Base-by-base conservation (phyloP, 768 basidiomycete species). In the Collybiopsis luxurians region DNA sequence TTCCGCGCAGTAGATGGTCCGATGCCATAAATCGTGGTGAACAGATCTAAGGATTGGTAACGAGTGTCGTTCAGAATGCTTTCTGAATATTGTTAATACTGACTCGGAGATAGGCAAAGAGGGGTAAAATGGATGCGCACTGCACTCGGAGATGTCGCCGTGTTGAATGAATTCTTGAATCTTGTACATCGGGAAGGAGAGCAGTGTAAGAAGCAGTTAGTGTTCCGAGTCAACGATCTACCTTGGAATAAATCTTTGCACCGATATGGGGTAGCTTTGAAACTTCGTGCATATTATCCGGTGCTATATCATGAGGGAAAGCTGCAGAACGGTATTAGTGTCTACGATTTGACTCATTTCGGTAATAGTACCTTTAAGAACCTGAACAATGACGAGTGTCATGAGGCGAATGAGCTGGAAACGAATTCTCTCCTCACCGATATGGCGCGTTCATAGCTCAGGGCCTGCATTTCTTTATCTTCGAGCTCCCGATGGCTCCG, bases 371-470 rank as follows among this genome's bases (percentile, higher is more conserved):
- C 83, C 77, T 75, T 84, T 83, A 54, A 84, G 66, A 15, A 69
- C 58, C 83, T 83, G 51, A 17, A 51, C 38, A 48, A 42, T 40
- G 34, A 31, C 11, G 3, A 12, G 11, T 10, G 4, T 26, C 23
- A 23, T 51, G 27, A 47, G 27, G 13, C 12, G 36, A 30, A 21
- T 26, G 9, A 49, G 10, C 7, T 28, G 13, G 45, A 30, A 30
- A 42, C 2, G 5, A 23, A 15, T 11, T 51, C n/a, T 38, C 42
- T 27, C 69, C 84, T 61, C 65, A 87, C 87, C n/a, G 84, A 77
- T 60, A 91, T 84, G 1, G 87, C 84, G 47, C 89, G 78, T 31
- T 84, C 77, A 61, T 93, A 94, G 59, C 84, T 85, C 47, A 93
- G 70, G 39, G 85, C 83, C 62, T 87, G 90, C 27, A 82, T 73